Evolutionary conservation across 176 grass and related monocot genomes (phyloP).

Genomic region (Rhynchospora tenuis): DNA sequence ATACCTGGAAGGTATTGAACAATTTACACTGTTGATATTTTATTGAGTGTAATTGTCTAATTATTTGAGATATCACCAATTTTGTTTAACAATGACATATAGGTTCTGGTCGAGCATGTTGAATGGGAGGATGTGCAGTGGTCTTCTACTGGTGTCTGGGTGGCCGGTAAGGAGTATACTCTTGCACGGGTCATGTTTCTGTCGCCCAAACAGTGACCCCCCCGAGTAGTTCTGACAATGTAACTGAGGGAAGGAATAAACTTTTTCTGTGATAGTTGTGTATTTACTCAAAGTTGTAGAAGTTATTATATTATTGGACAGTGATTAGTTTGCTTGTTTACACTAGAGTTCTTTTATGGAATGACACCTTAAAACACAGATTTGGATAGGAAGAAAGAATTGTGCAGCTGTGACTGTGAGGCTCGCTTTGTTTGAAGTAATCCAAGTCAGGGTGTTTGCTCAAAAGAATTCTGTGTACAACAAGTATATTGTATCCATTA

Average conservation of each 20-base stretch:
- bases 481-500: background rate
- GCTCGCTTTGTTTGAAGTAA: background rate
- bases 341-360: background rate
- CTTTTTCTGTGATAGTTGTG: background rate
- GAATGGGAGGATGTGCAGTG: slow-evolving; percentile 99
- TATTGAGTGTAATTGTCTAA: background rate
- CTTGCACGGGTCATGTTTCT: slow-evolving; percentile 85
- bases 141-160: slow-evolving; percentile 80
- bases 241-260: slow-evolving; percentile 8
- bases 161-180: slow-evolving; percentile 74
- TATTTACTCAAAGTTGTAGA: background rate
- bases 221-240: background rate
- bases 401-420: background rate
- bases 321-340: background rate
- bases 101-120: slow-evolving; percentile 80
- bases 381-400: background rate
- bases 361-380: background rate
- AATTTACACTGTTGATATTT: background rate
- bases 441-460: background rate
- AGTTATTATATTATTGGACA: background rate
- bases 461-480: slow-evolving; percentile 1
- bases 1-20: background rate
- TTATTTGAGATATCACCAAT: background rate
- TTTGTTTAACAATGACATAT: background rate
- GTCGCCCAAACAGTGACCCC: slow-evolving; percentile 42